Conservation (phyloP, 495 filamentous ascomycete genomes). For the Aspergillus avenaceus region DNA sequence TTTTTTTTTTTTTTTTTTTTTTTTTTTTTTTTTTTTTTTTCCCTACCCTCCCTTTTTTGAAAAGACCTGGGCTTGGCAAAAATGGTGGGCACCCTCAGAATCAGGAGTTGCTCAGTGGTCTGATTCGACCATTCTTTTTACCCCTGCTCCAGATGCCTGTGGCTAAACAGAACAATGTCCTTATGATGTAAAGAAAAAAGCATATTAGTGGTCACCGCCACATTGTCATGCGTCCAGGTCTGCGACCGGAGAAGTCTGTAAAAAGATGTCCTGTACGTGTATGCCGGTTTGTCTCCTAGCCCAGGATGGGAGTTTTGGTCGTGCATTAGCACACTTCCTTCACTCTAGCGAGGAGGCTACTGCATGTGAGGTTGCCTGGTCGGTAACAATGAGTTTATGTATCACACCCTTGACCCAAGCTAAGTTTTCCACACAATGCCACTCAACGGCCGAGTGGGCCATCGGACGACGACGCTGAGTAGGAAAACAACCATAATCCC, state of each 20-base stretch:
- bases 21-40: no score
- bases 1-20: neutral
- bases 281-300: neutral
- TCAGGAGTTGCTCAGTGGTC: neutral
- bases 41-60: no score
- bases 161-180: neutral
- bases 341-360: conserved; percentile 11
- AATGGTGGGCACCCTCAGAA: neutral
- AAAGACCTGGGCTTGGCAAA: neutral
- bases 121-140: neutral
- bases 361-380: conserved; percentile 24
- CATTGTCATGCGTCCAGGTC: neutral
- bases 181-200: neutral
- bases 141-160: neutral
- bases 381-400: conserved; percentile 15
- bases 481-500: no score
- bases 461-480: no score
- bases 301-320: conserved; percentile 2
- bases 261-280: neutral
- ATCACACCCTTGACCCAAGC: conserved; percentile 10
- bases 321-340: conserved; percentile 14
- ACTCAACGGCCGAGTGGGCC: neutral
- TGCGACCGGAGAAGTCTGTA: neutral
- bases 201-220: neutral
- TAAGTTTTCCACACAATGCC: neutral